These are phyloP conservation scores for Colletotrichum tabaci DNA, from an alignment of 2,329 filamentous ascomycete genomes.

Conservation along the genomic window DNA sequence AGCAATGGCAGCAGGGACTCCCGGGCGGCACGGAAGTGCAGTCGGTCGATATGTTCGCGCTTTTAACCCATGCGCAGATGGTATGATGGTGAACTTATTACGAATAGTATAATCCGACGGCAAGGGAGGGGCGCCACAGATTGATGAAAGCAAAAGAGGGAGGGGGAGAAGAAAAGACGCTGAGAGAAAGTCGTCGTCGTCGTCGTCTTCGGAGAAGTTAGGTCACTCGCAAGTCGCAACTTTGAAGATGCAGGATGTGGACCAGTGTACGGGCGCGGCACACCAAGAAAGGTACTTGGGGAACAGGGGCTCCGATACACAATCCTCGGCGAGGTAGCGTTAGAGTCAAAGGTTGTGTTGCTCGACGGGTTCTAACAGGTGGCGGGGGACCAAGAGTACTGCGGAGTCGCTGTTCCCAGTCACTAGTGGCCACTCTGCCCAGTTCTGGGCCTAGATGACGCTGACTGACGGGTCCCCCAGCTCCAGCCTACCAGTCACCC, in stretches of 20 bases:
- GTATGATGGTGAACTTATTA: not conserved
- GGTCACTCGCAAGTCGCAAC: conserved; percentile 16
- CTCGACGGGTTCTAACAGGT: conserved; percentile 26
- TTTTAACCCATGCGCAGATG: not conserved
- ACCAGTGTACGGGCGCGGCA: conserved; percentile 17
- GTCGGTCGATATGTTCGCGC: conserved; percentile 11
- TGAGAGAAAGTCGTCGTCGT: conserved; percentile 28
- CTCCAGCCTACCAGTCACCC: conserved; percentile 5
- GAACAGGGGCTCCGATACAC: conserved; percentile 15
- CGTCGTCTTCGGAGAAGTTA: not conserved
- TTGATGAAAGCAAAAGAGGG: conserved; percentile 2
- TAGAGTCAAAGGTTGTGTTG: not conserved
- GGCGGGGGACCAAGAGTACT: conserved; percentile 30
- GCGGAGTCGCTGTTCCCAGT: conserved; percentile 33
- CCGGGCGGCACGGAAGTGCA: not conserved
- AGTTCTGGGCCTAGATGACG: conserved; percentile 33
- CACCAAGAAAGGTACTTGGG: conserved; percentile 2
- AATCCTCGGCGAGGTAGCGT: not conserved
- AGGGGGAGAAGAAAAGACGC: conserved; percentile 2
- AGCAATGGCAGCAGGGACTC: conserved; percentile 14
- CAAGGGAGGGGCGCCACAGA: not conserved
- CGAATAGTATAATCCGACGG: not conserved
- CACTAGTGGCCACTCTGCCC: conserved; percentile 3
- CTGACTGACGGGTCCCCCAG: conserved; percentile 36
- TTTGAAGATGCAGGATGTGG: not conserved